These are phyloP conservation scores for Omphalotus olearius DNA, from an alignment of 1,284 basidiomycete genomes.

Conservation along the genomic window DNA sequence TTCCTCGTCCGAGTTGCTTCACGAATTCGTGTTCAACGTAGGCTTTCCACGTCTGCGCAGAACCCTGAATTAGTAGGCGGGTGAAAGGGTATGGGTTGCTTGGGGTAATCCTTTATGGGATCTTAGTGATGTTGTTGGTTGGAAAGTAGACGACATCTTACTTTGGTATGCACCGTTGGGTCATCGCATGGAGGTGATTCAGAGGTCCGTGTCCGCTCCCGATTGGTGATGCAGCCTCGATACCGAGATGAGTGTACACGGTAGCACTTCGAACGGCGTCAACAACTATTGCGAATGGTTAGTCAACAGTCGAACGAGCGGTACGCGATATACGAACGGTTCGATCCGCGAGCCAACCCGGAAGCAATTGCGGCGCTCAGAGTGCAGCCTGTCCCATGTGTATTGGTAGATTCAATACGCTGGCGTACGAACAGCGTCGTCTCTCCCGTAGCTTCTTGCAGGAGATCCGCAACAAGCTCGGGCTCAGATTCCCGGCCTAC, in stretches of 20 bases:
- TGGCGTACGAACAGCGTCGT: conserved; percentile 62
- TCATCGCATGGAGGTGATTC: conserved; percentile 78
- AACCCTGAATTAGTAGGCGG: conserved; percentile 60
- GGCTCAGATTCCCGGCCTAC: conserved; percentile 21
- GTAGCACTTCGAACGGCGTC: conserved; percentile 62
- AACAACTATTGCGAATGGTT: conserved; percentile 33
- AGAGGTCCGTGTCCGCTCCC: conserved; percentile 84
- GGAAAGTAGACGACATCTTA: conserved; percentile 28
- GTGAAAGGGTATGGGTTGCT: conserved; percentile 68
- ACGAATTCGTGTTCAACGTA: conserved; percentile 88
- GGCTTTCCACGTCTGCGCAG: conserved; percentile 58
- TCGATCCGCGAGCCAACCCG: conserved; percentile 51
- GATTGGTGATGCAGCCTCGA: conserved; percentile 66
- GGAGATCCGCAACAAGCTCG: conserved; percentile 72
- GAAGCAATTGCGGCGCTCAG: conserved; percentile 81
- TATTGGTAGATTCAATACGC: conserved; percentile 65
- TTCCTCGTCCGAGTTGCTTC: conserved; percentile 67
- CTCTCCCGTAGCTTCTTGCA: conserved; percentile 40
- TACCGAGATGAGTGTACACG: conserved; percentile 74
- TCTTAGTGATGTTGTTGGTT: background rate
- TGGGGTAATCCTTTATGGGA: conserved; percentile 45
- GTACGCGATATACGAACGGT: conserved; percentile 33
- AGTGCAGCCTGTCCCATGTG: conserved; percentile 95
- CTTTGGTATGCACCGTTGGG: conserved; percentile 50
- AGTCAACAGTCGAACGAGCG: background rate